Evolutionary conservation across 2,329 filamentous ascomycete genomes (phyloP).

Genomic region (Diaporthe australafricana): DNA sequence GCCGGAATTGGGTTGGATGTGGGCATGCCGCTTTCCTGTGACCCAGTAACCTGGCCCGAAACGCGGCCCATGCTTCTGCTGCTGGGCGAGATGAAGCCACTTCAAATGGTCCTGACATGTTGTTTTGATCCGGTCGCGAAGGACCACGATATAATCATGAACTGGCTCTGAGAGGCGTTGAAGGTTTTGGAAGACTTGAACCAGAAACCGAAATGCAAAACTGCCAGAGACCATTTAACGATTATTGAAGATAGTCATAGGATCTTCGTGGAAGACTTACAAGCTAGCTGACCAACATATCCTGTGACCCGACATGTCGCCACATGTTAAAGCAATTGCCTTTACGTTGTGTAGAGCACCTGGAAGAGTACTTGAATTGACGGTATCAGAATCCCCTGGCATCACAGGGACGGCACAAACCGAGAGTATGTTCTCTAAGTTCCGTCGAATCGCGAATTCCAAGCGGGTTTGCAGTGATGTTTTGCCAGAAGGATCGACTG

Average conservation of each 20-base stretch:
- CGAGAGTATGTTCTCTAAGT: neutral
- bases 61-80: accelerated
- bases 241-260: neutral
- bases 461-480: neutral
- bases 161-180: neutral
- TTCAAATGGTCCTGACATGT: slow-evolving; percentile 5
- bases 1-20: neutral
- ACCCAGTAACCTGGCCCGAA: slow-evolving; percentile 9
- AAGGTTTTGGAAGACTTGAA: neutral
- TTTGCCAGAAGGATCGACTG: neutral
- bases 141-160: neutral
- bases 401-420: neutral
- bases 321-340: slow-evolving; percentile 22
- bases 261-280: too few relatives aligned
- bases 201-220: slow-evolving; percentile 11
- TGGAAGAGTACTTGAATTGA: neutral
- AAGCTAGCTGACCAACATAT: slow-evolving; percentile 35
- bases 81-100: neutral
- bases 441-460: neutral
- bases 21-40: neutral
- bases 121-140: neutral
- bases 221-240: neutral
- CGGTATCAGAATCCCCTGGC: accelerated
- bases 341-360: neutral
- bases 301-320: slow-evolving; percentile 36